A percentile compares a stretch with the other conserved stretches of the same genome.
Evolutionary conservation across 345 rosid genomes (phyloP).

Genomic region (Linum trigynum): DNA sequence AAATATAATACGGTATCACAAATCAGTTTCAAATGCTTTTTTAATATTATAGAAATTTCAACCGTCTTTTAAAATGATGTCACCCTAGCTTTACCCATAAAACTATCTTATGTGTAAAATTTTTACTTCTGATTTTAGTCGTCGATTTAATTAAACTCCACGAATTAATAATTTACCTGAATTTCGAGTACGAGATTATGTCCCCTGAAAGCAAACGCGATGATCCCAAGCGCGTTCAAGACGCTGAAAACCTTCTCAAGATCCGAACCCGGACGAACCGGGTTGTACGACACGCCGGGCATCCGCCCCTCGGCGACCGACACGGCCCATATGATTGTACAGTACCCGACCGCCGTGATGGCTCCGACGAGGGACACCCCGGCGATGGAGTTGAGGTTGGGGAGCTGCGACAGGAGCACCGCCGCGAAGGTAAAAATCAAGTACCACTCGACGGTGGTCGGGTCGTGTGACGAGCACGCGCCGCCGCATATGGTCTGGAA

Average conservation of each 20-base stretch:
- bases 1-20: too few species aligned
- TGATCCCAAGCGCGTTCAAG: not conserved
- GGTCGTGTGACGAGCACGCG: constrained; percentile 9
- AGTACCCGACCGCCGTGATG: constrained; percentile 19
- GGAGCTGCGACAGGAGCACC: constrained; percentile 20
- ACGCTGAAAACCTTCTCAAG: not conserved
- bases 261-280: not conserved
- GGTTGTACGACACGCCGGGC: constrained; percentile 21
- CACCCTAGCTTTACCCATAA: too few species aligned
- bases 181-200: constrained; percentile 2
- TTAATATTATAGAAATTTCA: too few species aligned
- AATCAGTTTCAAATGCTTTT: too few species aligned
- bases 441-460: constrained; percentile 27
- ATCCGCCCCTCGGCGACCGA: constrained; percentile 20
- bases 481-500: constrained; percentile 23
- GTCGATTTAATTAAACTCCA: not conserved
- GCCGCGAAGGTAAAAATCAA: constrained; percentile 22
- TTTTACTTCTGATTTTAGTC: not conserved
- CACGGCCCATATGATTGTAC: constrained; percentile 26
- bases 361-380: constrained; percentile 23
- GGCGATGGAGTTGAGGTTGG: constrained; percentile 27
- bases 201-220: constrained; percentile 1
- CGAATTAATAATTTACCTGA: not conserved
- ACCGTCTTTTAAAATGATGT: too few species aligned
- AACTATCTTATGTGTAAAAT: too few species aligned